Conservation (phyloP, 805 yeast species). For the Candida verbasci region DNA sequence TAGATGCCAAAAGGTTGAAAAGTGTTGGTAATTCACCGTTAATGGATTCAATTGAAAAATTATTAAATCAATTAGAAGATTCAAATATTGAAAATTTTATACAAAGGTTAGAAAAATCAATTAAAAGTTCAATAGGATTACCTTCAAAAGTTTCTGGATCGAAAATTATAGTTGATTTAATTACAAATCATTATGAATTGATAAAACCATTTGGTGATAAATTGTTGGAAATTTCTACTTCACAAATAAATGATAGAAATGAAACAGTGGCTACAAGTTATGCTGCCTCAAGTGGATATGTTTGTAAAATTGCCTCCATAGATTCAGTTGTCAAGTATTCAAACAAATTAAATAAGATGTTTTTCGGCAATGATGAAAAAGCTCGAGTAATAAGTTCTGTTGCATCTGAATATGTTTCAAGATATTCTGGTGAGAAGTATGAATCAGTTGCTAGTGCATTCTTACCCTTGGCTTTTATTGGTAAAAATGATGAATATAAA, state of each 20-base stretch:
- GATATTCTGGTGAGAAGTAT: constrained; percentile 66
- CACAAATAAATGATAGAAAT: constrained; percentile 66
- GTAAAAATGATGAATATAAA: constrained; percentile 57
- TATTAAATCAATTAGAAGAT: constrained; percentile 55
- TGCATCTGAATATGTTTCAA: constrained; percentile 63
- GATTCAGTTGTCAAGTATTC: constrained; percentile 54
- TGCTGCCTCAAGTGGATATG: constrained; percentile 76
- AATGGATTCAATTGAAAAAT: constrained; percentile 77
- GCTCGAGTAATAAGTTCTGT: constrained; percentile 50
- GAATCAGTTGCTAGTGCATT: constrained; percentile 57
- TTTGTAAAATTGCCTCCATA: constrained; percentile 57
- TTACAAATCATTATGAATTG: constrained; percentile 48
- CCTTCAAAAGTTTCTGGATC: constrained; percentile 90
- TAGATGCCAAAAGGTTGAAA: constrained; percentile 73
- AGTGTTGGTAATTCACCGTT: constrained; percentile 79
- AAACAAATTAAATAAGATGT: constrained; percentile 44
- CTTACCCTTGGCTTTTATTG: constrained; percentile 77
- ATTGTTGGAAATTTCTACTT: constrained; percentile 53
- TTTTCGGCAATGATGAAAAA: constrained; percentile 57
- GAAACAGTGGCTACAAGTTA: constrained; percentile 69
- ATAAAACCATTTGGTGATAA: constrained; percentile 52
- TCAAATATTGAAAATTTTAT: constrained; percentile 46
- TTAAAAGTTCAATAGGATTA: constrained; percentile 73
- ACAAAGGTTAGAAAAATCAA: constrained; percentile 46
- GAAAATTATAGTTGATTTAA: constrained; percentile 60